phyloP scores from a whole-genome alignment of 2,329 filamentous ascomycete species.

The Cercospora sp. region DNA sequence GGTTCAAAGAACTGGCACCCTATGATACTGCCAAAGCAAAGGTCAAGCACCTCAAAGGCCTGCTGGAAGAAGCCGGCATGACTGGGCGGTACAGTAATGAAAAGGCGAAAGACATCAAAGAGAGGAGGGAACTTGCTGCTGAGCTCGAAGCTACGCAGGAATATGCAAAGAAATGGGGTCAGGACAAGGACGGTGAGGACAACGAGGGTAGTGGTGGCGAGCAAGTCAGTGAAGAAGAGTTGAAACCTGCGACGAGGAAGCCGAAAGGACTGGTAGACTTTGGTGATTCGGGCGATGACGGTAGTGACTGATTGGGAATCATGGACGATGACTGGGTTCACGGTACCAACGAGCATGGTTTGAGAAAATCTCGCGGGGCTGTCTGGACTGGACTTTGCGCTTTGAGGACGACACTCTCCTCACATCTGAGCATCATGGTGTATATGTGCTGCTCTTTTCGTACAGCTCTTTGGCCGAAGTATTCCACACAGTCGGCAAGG shows the following conservation, averaged over 20 bases:
- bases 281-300: constrained; percentile 40
- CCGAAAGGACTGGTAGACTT: constrained; percentile 41
- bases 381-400: background rate
- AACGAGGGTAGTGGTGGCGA: constrained; percentile 17
- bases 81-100: constrained; percentile 81
- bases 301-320: constrained; percentile 26
- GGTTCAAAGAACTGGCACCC: constrained; percentile 78
- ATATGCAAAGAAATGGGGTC: constrained; percentile 77
- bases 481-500: background rate
- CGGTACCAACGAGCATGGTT: background rate
- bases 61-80: constrained; percentile 84
- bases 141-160: constrained; percentile 84
- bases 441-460: background rate
- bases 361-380: no score
- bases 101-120: constrained; percentile 83
- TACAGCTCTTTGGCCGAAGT: background rate
- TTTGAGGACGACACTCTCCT: background rate
- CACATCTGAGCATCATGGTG: background rate
- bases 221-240: constrained; percentile 15
- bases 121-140: constrained; percentile 76
- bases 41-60: constrained; percentile 73
- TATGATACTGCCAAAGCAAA: constrained; percentile 74
- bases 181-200: constrained; percentile 26
- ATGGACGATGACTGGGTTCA: background rate
- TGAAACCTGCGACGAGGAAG: constrained; percentile 26